Conservation (phyloP, 768 basidiomycete genomes). For the Fomitopsis serialis region DNA sequence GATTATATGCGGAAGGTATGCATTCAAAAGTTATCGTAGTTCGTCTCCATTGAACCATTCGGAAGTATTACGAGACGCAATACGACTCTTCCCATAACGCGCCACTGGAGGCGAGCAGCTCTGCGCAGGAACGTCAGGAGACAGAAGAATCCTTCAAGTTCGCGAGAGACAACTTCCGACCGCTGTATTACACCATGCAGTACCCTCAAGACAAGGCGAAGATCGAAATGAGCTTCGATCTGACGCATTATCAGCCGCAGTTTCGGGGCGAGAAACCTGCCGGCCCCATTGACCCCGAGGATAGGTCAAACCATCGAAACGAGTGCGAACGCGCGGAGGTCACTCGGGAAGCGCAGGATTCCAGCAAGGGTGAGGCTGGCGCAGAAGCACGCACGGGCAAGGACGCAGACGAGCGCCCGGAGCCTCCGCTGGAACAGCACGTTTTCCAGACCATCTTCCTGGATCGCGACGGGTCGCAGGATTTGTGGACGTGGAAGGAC, state of each 20-base stretch:
- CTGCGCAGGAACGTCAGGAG: constrained; percentile 21
- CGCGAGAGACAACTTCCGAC: constrained; percentile 34
- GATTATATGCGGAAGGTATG: constrained; percentile 42
- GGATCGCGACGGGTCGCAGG: constrained; percentile 33
- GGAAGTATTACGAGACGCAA: constrained; percentile 35
- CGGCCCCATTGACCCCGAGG: constrained; percentile 13
- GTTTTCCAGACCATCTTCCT: constrained; percentile 50
- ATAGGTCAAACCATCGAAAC: constrained; percentile 16
- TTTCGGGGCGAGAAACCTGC: constrained; percentile 27
- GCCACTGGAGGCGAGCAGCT: constrained; percentile 11
- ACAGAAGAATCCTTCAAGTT: constrained; percentile 28
- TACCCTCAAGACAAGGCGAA: constrained; percentile 38
- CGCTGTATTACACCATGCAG: constrained; percentile 42
- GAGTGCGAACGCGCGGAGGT: constrained; percentile 11
- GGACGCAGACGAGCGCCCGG: constrained; percentile 13
- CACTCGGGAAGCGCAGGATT: constrained; percentile 7
- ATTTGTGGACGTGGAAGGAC: constrained; percentile 38
- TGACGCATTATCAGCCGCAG: constrained; percentile 44
- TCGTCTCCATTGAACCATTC: too few species aligned
- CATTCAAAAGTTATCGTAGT: neutral
- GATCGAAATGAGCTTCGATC: constrained; percentile 50
- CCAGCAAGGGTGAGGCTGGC: constrained; percentile 6
- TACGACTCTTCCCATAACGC: constrained; percentile 30
- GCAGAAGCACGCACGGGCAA: constrained; percentile 12
- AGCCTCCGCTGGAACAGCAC: constrained; percentile 33